Evolutionary conservation across 2,329 filamentous ascomycete genomes (phyloP).

Genomic region (Lachnellula cervina): DNA sequence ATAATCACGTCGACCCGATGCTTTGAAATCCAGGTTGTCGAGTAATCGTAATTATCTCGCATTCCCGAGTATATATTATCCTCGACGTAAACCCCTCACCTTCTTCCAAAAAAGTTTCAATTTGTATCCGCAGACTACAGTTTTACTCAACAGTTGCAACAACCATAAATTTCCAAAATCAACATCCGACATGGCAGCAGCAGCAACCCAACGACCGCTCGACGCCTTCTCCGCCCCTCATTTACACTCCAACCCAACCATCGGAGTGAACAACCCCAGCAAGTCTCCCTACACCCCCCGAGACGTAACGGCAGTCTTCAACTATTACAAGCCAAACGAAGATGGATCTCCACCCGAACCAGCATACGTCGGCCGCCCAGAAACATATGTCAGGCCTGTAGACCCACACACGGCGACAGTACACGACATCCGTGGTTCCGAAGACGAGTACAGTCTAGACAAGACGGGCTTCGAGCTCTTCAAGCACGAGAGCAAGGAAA

Average conservation of each 20-base stretch:
- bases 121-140: neutral
- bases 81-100: no score
- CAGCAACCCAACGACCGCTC: neutral
- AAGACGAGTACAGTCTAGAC: slow-evolving; percentile 39
- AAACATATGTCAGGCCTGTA: neutral
- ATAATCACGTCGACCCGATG: neutral
- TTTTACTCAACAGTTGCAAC: neutral
- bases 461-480: slow-evolving; percentile 37
- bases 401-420: slow-evolving; percentile 20
- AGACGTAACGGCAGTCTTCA: slow-evolving; percentile 11
- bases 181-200: neutral
- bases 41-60: neutral
- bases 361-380: slow-evolving; percentile 7
- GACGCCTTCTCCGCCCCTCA: neutral
- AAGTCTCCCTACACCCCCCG: neutral
- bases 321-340: slow-evolving; percentile 16
- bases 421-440: slow-evolving; percentile 41
- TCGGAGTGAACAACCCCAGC: neutral
- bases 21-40: neutral
- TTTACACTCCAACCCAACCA: neutral
- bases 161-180: neutral
- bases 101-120: neutral
- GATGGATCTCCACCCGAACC: slow-evolving; percentile 19
- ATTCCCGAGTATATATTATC: no score
- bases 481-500: slow-evolving; percentile 33